Percentiles rank a stretch among this genome's conserved stretches.
Evolutionary conservation across 371 early-diverging fungal species (phyloP).

Genomic region (Apophysomyces ossiformis): DNA sequence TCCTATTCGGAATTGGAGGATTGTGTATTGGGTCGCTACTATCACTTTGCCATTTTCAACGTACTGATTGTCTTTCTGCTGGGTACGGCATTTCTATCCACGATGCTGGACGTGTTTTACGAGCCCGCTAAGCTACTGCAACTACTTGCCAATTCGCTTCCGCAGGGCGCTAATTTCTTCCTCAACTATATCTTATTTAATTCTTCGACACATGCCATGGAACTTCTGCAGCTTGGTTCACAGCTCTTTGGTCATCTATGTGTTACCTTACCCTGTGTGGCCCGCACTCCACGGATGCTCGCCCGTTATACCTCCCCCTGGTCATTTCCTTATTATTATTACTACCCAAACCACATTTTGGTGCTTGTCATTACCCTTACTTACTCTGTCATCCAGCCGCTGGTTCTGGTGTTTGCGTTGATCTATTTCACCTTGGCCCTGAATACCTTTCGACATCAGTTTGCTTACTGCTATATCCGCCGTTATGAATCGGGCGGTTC

Average conservation of each 20-base stretch:
- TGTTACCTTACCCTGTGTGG: conserved; percentile 52
- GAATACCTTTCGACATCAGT: conserved; percentile 79
- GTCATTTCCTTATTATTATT: conserved; percentile 68
- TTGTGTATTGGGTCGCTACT: conserved; percentile 76
- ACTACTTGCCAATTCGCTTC: conserved; percentile 68
- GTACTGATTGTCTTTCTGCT: conserved; percentile 85
- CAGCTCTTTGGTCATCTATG: conserved; percentile 58
- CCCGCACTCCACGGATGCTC: conserved; percentile 75
- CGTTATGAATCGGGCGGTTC: conserved; percentile 82
- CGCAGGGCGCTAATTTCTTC: conserved; percentile 80
- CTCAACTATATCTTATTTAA: conserved; percentile 80
- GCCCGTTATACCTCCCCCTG: conserved; percentile 61
- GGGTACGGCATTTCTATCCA: conserved; percentile 76
- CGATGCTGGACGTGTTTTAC: conserved; percentile 72
- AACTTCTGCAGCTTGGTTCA: conserved; percentile 69
- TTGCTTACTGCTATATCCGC: conserved; percentile 85
- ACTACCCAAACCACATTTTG: conserved; percentile 76
- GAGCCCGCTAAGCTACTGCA: conserved; percentile 69
- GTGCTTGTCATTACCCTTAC: conserved; percentile 85
- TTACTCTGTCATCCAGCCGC: conserved; percentile 87
- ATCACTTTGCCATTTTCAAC: conserved; percentile 90
- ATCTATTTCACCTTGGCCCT: conserved; percentile 79
- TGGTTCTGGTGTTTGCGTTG: conserved; percentile 80
- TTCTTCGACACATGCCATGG: conserved; percentile 70
- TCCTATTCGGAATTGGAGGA: conserved; percentile 69